Base-by-base conservation (phyloP, 1,139 yeast species). In the Diutina sp. region DNA sequence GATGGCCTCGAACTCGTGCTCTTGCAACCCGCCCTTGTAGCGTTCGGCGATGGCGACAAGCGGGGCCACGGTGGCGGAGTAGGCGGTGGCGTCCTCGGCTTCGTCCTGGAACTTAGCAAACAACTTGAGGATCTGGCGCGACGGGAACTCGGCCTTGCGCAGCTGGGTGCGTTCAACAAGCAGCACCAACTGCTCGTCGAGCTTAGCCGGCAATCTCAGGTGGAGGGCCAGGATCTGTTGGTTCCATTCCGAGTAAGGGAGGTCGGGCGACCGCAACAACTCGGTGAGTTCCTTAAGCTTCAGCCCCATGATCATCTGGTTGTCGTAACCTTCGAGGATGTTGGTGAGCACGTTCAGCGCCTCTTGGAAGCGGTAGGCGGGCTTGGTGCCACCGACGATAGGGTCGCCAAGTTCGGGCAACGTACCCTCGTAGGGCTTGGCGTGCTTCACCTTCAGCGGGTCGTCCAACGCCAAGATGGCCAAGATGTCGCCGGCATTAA, bases 381-480 rank as follows among this genome's bases (percentile, higher is more conserved):
- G 87, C 72, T 89, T 91, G 58, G 87, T 80, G 65, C 99, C 98
- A 67, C 79, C 82, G 60, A 90, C 78, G 60, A 77, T 80, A 61
- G 98, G 96, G 46, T 87, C 78, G 57, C 98, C 98, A 63, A 85
- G 75, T 45, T 85, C 89, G 28, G 97, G 98, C 62, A 95, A 77
- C 66, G 95, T 90, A 55, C 97, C 98, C 70, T 90, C 97, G 66
- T 81, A 93, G 55, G 98, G 97, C 69, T 85, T 76, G 55, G 99
- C 99, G 67, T 91, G 99, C 71, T 93, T 93, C 57, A 93, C 99
- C 74, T 90, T 90, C 7, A 96, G 85, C 60, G 99, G 98, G 69
- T 93, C 99, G 69, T 95, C 99, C 60, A 93, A 78, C 38, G 97
- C 86, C 64, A 93, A 78, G 61, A 93, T 93, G 41, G 98, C 99